Conservation (phyloP, 1,284 basidiomycete genomes). For the Macrocybe sp. region DNA sequence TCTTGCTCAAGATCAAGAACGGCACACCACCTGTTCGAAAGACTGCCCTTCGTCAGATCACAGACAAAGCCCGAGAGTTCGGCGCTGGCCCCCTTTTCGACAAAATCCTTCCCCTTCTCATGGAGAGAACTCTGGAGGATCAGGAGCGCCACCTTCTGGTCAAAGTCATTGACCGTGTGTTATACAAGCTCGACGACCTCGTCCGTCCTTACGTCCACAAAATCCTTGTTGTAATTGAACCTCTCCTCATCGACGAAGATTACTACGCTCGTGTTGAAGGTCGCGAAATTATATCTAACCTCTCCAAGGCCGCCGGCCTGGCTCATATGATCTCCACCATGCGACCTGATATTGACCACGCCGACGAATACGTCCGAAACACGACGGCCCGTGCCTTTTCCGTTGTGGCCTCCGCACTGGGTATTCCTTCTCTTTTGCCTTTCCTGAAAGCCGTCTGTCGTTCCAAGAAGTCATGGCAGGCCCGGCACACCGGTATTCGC, state of each 20-base stretch:
- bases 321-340: slow-evolving; percentile 99
- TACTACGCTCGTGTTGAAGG: slow-evolving; percentile 99
- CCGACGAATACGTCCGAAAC: slow-evolving; percentile 99
- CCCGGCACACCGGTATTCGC: slow-evolving; percentile 97
- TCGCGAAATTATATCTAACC: slow-evolving; percentile 98
- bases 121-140: slow-evolving; percentile 98
- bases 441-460: slow-evolving; percentile 98
- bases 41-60: slow-evolving; percentile 95
- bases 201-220: slow-evolving; percentile 99
- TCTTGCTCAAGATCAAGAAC: slow-evolving; percentile 99
- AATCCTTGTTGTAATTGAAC: slow-evolving; percentile 99
- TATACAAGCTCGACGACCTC: slow-evolving; percentile 99
- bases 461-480: slow-evolving; percentile 99
- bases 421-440: slow-evolving; percentile 95
- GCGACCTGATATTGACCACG: slow-evolving; percentile 99
- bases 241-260: slow-evolving; percentile 97
- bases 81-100: slow-evolving; percentile 99
- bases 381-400: slow-evolving; percentile 99
- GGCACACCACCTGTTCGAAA: slow-evolving; percentile 98
- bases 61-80: slow-evolving; percentile 99
- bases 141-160: slow-evolving; percentile 98
- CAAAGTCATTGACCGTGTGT: slow-evolving; percentile 98
- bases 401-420: slow-evolving; percentile 96
- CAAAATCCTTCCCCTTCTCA: slow-evolving; percentile 96
- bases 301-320: slow-evolving; percentile 97